Conservation (phyloP, 2,329 filamentous ascomycete genomes). For the Alternaria panax region DNA sequence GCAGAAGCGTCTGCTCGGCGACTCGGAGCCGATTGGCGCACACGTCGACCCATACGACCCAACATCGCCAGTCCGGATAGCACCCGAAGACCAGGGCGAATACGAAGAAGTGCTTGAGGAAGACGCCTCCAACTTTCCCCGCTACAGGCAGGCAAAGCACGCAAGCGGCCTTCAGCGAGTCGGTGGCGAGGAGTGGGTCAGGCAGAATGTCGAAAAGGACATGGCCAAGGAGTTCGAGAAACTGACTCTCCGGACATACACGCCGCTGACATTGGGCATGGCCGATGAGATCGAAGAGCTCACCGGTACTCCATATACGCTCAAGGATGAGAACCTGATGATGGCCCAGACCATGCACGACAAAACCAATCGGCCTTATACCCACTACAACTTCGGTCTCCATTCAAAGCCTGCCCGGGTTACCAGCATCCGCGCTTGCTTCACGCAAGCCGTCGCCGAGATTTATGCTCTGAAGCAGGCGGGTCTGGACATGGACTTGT, state of each 20-base stretch:
- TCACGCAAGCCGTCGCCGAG: conserved; percentile 66
- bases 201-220: conserved; percentile 39
- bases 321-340: conserved; percentile 38
- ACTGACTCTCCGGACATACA: conserved; percentile 43
- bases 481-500: conserved; percentile 35
- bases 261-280: conserved; percentile 40
- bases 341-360: conserved; percentile 39
- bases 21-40: conserved; percentile 47
- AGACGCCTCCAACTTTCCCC: conserved; percentile 15
- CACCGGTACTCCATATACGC: conserved; percentile 41
- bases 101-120: conserved; percentile 44
- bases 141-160: conserved; percentile 20
- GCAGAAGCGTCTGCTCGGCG: conserved; percentile 48
- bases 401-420: conserved; percentile 22
- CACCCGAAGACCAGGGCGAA: conserved; percentile 46
- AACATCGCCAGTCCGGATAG: conserved; percentile 46
- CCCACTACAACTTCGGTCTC: conserved; percentile 36
- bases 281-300: conserved; percentile 41
- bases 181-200: conserved; percentile 58
- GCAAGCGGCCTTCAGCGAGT: conserved; percentile 58
- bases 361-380: conserved; percentile 47
- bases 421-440: conserved; percentile 45
- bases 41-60: conserved; percentile 50
- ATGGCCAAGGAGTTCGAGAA: conserved; percentile 46
- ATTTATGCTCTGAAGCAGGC: conserved; percentile 56